Evolutionary conservation across 352 stramenopile species (phyloP).

Genomic region (Phytophthora litchii): DNA sequence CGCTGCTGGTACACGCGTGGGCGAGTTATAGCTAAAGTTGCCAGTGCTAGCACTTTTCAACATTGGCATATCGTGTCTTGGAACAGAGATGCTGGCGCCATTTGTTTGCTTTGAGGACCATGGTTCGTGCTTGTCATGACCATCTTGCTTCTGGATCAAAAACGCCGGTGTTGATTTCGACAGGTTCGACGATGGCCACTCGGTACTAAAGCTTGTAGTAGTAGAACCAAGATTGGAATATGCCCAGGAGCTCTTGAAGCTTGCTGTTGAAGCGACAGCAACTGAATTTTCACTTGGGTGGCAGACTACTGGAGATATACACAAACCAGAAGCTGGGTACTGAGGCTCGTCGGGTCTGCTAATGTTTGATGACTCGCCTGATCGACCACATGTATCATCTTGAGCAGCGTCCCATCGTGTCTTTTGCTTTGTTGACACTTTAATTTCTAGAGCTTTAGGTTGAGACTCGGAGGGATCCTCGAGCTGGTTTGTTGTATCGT

Average conservation of each 20-base stretch:
- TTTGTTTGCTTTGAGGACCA: neutral
- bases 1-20: neutral
- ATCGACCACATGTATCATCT: conserved; percentile 2
- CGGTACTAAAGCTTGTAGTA: conserved; percentile 2
- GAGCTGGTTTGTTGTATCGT: conserved; percentile 19
- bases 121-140: neutral
- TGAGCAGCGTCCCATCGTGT: neutral
- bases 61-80: conserved; percentile 16
- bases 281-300: neutral
- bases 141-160: conserved; percentile 14
- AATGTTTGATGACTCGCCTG: neutral
- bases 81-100: neutral
- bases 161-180: conserved; percentile 20
- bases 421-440: neutral
- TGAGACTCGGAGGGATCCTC: neutral
- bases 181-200: conserved; percentile 18
- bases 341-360: neutral
- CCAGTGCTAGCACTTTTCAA: conserved; percentile 15
- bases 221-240: conserved; percentile 1
- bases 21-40: conserved; percentile 13
- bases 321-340: neutral
- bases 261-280: neutral
- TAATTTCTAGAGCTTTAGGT: neutral
- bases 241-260: conserved; percentile 4
- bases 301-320: conserved; percentile 11